Base-by-base conservation (phyloP, 1,139 yeast genomes). In the Saccharomyces hybrid region DNA sequence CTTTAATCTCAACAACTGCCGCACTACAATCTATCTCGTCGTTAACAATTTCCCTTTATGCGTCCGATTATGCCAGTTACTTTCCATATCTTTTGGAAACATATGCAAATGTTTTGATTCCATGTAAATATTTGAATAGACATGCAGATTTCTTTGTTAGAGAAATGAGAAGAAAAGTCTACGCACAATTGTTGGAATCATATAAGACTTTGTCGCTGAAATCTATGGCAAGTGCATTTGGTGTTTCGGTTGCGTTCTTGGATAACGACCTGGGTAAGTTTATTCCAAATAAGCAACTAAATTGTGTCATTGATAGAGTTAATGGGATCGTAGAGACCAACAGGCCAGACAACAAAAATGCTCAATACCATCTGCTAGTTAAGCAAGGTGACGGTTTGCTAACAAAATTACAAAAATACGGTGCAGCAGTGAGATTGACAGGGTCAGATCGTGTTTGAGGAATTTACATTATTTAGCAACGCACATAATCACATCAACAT, bases 271-370 rank as follows among this genome's bases (percentile, higher is more conserved):
- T 95, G 63, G 82, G 96, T 66, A 87, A 84, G 67, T 90, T 91
- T 68, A 90, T 95, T 64, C 96, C 98, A 46, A 91, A 85, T 71
- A 90, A 91, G 68, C 89, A 89, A 71, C 79, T 95, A 69, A 91
- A 90, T 73, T 95, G 99, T 74, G 91, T 95, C 53, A 90, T 95
- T 69, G 99, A 95, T 70, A 82, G 90, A 65, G 99, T 93, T 53
- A 88, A 90, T 70, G 98, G 98, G 7, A 89, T 93, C 58, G 88
- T 95, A 60, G 96, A 89, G 70, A 95, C 99, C 29, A 93, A 90
- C 72, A 81, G 98, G 63, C 96, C 97, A 2, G 99, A 93, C 71
- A 90, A 87, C 72, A 93, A 95, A 74, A 93, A 95, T 69, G 88
- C 88, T 55, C 98, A 93, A 72, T 95, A 91, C 71, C 96, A 90